Evolutionary conservation across 1,284 basidiomycete genomes (phyloP), one percentile per base, ranked within the genome.

Genomic region (Trametes sp.): DNA sequence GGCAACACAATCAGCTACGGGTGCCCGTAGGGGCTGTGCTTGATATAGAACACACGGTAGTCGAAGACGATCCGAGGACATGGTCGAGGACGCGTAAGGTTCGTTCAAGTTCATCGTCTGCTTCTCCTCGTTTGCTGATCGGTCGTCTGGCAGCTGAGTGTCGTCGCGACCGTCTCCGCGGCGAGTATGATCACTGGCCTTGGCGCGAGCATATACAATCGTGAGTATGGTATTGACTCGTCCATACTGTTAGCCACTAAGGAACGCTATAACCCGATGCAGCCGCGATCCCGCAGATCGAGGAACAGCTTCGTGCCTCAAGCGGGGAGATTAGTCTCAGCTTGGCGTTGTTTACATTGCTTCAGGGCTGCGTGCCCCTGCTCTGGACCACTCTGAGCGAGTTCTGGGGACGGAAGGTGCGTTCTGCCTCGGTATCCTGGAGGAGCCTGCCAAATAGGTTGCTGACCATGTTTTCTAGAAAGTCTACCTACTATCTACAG

Each of bases 1-100:
- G 24, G 14, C 2, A 46, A 14, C 45, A 26, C 11, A 23, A 45
- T n/a, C n/a, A n/a, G n/a, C n/a, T n/a, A n/a, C n/a, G n/a, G 21
- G 42, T 7, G 42, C 42, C 11, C 4, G 24, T 28, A 46, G 45
- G 28, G 19, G 24, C 23, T 5, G 28, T 57, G 10, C 36, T 55
- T 5, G 88, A 90, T 73, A 89, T 91, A 57, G 89, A 90, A 69
- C 87, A 89, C 71, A 79, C 82, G 31, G 79, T 82, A 11, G 93
- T 95, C 3, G 75, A 81, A 11, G 85, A 96, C 71, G 94, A 96
- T 76, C 94, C 94, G 11, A 81, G 92, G 49, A 72, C 82, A 65
- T 96, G 94, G 94, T 85, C 85, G 1, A 62, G 70, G n/a, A 62
- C 77, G 48, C 86, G 88, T 70, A 96, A 96, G 83, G 87, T 85